Evolutionary conservation across 73 alveolate species (phyloP).

Genomic region (Stentor coeruleus): DNA sequence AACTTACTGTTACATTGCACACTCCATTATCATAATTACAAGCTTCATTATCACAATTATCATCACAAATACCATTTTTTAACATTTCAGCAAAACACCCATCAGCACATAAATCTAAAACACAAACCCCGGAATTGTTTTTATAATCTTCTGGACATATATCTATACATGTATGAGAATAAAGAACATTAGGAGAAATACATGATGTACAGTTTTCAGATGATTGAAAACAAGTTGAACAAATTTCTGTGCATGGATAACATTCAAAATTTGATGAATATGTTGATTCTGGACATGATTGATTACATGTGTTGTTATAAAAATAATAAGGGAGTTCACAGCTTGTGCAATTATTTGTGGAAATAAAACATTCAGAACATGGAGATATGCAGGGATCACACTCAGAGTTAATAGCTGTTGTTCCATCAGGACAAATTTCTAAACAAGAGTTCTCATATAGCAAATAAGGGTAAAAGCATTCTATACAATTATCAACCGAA

Average conservation of each 20-base stretch:
- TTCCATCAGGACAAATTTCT: neutral
- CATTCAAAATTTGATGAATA: neutral
- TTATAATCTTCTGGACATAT: neutral
- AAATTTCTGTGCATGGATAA: neutral
- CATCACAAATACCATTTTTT: neutral
- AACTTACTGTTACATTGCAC: neutral
- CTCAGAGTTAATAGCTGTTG: neutral
- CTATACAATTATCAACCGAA: neutral
- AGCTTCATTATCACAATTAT: neutral
- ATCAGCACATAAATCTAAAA: neutral
- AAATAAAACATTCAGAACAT: neutral
- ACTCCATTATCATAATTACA: neutral
- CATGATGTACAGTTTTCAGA: neutral
- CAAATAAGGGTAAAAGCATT: neutral
- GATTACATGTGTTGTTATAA: neutral
- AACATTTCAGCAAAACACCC: neutral
- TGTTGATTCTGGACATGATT: neutral
- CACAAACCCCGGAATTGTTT: neutral
- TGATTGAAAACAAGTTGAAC: neutral
- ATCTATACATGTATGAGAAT: neutral
- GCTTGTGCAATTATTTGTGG: neutral
- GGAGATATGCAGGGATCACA: neutral
- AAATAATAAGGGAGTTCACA: neutral
- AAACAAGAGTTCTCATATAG: neutral
- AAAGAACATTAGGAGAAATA: neutral